phyloP scores from a whole-genome alignment of 1,284 basidiomycete species.

The Mrakiaceae sp. region DNA sequence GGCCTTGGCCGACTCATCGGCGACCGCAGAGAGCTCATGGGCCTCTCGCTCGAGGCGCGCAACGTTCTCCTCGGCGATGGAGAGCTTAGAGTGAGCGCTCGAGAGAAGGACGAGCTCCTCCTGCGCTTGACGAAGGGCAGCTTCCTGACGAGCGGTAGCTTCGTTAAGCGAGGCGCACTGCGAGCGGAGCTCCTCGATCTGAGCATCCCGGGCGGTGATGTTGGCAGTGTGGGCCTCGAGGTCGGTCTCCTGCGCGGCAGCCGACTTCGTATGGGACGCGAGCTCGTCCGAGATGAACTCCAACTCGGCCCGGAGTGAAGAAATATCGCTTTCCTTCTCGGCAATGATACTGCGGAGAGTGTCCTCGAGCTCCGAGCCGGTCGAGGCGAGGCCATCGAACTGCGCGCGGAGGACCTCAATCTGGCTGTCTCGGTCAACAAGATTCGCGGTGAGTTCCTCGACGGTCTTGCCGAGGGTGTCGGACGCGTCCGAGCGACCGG shows the following conservation, averaged over 20 bases:
- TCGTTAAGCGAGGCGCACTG: too few species aligned
- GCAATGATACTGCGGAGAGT: neutral
- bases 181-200: too few species aligned
- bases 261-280: too few species aligned
- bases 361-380: neutral
- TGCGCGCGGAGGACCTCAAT: neutral
- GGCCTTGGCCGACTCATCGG: neutral
- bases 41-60: neutral
- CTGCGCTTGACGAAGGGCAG: neutral
- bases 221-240: too few species aligned
- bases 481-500: too few species aligned
- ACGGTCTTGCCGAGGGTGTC: too few species aligned
- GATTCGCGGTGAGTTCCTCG: neutral
- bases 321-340: too few species aligned
- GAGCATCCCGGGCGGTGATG: too few species aligned
- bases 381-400: neutral
- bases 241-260: too few species aligned
- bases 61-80: neutral
- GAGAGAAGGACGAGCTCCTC: neutral
- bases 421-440: neutral
- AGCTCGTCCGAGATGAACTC: too few species aligned
- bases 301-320: too few species aligned
- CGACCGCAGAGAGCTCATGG: neutral
- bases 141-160: too few species aligned
- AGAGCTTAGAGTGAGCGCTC: neutral